Base-by-base conservation (phyloP, 2,329 filamentous ascomycete species). In the Cytospora chrysosperma region DNA sequence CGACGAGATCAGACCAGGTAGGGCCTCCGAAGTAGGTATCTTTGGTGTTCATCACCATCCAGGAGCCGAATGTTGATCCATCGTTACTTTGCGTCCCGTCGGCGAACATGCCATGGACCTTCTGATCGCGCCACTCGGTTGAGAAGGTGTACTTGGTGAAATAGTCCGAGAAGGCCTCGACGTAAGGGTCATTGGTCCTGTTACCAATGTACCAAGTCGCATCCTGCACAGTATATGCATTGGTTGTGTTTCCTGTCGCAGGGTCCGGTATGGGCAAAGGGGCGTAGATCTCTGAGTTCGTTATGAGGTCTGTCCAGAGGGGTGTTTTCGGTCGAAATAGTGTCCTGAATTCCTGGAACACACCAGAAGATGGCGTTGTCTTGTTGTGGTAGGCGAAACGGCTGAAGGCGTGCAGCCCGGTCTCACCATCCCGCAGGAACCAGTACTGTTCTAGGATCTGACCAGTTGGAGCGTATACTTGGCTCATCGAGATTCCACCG, bases 71-170 rank as follows among this genome's bases (percentile, higher is more conserved):
- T 0, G 81, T 82, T 0, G 77, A 78, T 15, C 81, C 81, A 63
- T 83, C 80, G 21, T 75, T 67, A 17, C 79, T 85, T 17, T 75
- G 69, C 10, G 72, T 72, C 56, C 74, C 74, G 57, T 78, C 76
- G 24, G 70, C 72, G 55, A 72, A 77, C 69, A 81, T 72, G 2
- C 85, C 85, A 68, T 88, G 85, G 2, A 82, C 84, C 43, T 79
- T 77, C 62, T 87, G 83, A 53, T 86, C 78, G 56, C 84, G 77
- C 83, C 84, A 88, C 1, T 77, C 78, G 63, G 85, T 83, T 5
- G 79, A 77, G 64, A 88, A 88, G 0, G 82, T 88, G 68, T 88
- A 88, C 70, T 89, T 89, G 26, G 86, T 88, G 69, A 88, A 89
- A 72, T 87, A 88, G 53, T 87, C 82, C 1, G 82, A 78, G 62